Conservation (phyloP, 805 yeast species). For the Cyberlindnera euphorbiiphila region DNA sequence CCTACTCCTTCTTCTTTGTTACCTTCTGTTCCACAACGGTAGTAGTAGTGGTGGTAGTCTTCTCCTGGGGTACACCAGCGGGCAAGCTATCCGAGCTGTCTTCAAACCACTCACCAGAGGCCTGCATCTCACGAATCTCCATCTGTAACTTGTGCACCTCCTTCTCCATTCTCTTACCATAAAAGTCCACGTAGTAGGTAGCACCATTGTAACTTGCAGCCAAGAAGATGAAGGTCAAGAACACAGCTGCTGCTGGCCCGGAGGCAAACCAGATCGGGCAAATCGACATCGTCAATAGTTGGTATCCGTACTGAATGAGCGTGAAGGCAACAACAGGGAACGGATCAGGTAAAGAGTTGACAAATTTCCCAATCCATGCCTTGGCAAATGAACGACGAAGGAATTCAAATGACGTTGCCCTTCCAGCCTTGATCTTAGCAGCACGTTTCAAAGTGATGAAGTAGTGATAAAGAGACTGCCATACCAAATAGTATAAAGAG, state of each 20-base stretch:
- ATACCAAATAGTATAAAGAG: conserved; percentile 72
- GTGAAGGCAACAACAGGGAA: conserved; percentile 88
- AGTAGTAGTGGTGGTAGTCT: too few relatives aligned
- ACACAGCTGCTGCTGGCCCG: conserved; percentile 61
- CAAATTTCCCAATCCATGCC: conserved; percentile 65
- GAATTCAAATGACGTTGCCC: conserved; percentile 83
- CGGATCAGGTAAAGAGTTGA: conserved; percentile 77
- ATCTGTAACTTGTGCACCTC: conserved; percentile 69
- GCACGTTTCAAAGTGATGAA: conserved; percentile 81
- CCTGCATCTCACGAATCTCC: conserved; percentile 66
- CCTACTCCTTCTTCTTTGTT: too few relatives aligned
- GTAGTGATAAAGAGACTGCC: conserved; percentile 91
- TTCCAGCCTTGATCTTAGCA: conserved; percentile 79
- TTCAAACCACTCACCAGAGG: conserved; percentile 16
- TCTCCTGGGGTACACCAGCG: neutral
- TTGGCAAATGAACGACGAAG: conserved; percentile 68
- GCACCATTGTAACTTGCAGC: conserved; percentile 92
- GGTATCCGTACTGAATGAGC: conserved; percentile 81
- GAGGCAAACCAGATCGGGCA: conserved; percentile 86
- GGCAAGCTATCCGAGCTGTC: conserved; percentile 15
- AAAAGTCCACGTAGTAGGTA: conserved; percentile 85
- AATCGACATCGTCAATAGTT: conserved; percentile 77
- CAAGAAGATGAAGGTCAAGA: conserved; percentile 68
- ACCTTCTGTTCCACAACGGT: too few relatives aligned
- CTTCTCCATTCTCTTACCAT: conserved; percentile 84